Conservation (phyloP, 257 asterid species). For the Hygrophila difformis region DNA sequence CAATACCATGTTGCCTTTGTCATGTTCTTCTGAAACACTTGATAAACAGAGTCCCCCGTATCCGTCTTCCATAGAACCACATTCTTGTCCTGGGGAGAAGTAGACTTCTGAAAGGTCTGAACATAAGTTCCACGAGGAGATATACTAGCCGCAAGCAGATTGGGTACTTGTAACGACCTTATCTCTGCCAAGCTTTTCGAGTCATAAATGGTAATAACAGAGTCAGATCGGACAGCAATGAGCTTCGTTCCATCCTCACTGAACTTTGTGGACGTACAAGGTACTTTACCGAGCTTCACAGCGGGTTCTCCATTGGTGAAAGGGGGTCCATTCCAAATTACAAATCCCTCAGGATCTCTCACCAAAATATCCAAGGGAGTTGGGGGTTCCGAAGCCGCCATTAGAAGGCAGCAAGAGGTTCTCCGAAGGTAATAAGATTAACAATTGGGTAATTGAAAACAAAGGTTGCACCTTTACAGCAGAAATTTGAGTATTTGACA, state of each 20-base stretch:
- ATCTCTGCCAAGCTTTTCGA: slow-evolving; percentile 49
- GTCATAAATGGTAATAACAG: slow-evolving; percentile 46
- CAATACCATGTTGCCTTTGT: slow-evolving; percentile 72
- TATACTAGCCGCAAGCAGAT: slow-evolving; percentile 73
- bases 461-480: too few relatives aligned
- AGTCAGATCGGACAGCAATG: slow-evolving; percentile 54
- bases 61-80: slow-evolving; percentile 59
- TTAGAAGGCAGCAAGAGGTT: slow-evolving; percentile 21
- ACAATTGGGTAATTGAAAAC: too few relatives aligned
- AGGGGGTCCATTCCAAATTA: slow-evolving; percentile 87
- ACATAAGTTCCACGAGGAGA: slow-evolving; percentile 81
- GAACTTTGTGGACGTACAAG: slow-evolving; percentile 59
- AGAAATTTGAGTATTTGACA: too few relatives aligned
- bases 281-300: slow-evolving; percentile 42
- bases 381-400: slow-evolving; percentile 50
- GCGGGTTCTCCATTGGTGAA: slow-evolving; percentile 61
- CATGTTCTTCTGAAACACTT: slow-evolving; percentile 71
- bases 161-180: slow-evolving; percentile 51
- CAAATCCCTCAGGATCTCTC: slow-evolving; percentile 65
- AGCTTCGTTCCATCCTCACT: slow-evolving; percentile 86
- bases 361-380: slow-evolving; percentile 63
- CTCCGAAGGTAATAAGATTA: too few relatives aligned
- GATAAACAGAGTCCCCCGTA: slow-evolving; percentile 66
- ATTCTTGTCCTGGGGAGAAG: slow-evolving; percentile 71
- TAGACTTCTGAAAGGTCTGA: slow-evolving; percentile 77